phyloP scores from a whole-genome alignment of 2,329 filamentous ascomycete species.

The Immersiporthe knoxdaviesiana region DNA sequence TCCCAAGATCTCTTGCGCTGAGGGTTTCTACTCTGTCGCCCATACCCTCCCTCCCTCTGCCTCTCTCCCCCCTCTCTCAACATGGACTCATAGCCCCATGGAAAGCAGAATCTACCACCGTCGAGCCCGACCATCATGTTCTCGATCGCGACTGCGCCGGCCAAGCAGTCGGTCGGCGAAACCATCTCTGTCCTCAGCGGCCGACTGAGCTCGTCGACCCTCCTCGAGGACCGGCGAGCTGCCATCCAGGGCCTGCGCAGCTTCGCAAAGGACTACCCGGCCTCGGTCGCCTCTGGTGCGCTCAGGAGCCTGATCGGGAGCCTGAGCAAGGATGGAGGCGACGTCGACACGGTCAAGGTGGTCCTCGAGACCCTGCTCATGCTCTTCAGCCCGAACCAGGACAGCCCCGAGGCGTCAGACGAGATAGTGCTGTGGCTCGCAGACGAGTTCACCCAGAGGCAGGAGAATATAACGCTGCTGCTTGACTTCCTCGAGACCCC shows the following conservation, averaged over 20 bases:
- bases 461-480: conserved; percentile 93
- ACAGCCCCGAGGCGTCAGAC: conserved; percentile 89
- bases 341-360: conserved; percentile 95
- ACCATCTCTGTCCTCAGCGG: conserved; percentile 90
- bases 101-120: conserved; percentile 15
- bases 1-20: neutral
- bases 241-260: conserved; percentile 91
- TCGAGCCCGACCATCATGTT: conserved; percentile 53
- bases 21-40: conserved; percentile 3
- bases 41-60: no score
- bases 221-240: conserved; percentile 91
- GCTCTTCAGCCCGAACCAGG: conserved; percentile 75
- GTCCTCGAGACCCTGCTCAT: conserved; percentile 93
- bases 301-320: conserved; percentile 84
- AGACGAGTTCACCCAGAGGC: conserved; percentile 95
- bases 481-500: conserved; percentile 84
- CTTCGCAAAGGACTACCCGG: conserved; percentile 95
- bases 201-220: conserved; percentile 83
- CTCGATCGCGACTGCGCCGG: conserved; percentile 73
- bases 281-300: conserved; percentile 92
- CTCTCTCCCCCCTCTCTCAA: no score
- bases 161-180: conserved; percentile 93
- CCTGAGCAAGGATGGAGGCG: conserved; percentile 84
- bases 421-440: conserved; percentile 96
- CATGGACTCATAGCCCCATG: conserved; percentile 25